A percentile compares a stretch with the other conserved stretches of the same genome.
These are phyloP conservation scores for Magnusiomyces ingens DNA, from an alignment of 1,139 yeast species.

Conservation along the genomic window DNA sequence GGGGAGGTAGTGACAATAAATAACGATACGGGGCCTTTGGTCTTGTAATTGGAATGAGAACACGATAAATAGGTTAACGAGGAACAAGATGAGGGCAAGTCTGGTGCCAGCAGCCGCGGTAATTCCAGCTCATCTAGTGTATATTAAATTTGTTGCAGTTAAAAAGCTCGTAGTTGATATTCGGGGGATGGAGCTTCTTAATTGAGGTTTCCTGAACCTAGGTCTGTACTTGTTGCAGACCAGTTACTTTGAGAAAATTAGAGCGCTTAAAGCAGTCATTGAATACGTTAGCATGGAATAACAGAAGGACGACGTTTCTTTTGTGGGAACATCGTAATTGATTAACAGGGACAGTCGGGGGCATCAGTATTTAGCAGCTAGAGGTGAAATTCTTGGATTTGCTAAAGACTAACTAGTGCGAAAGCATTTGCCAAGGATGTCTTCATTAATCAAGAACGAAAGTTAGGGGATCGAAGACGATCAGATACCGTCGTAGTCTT, in stretches of 20 bases:
- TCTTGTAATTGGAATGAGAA: slow-evolving; percentile 5
- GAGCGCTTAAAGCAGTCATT: slow-evolving; percentile 38
- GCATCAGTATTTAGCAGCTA: slow-evolving; percentile 38
- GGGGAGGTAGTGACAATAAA: slow-evolving; percentile 10
- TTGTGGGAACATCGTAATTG: slow-evolving; percentile 38
- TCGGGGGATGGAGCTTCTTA: slow-evolving; percentile 18
- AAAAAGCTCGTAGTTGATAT: slow-evolving; percentile 7
- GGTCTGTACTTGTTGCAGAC: slow-evolving; percentile 2
- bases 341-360: slow-evolving; percentile 39
- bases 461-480: slow-evolving; percentile 38
- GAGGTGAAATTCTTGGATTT: slow-evolving; percentile 38
- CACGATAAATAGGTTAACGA: slow-evolving; percentile 7
- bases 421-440: slow-evolving; percentile 39
- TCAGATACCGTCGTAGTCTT: slow-evolving; percentile 39
- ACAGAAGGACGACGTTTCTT: slow-evolving; percentile 36
- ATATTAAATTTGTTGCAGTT: slow-evolving; percentile 6
- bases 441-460: slow-evolving; percentile 37
- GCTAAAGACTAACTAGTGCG: slow-evolving; percentile 36
- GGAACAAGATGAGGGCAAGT: slow-evolving; percentile 1
- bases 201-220: slow-evolving; percentile 34
- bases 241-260: slow-evolving; percentile 34
- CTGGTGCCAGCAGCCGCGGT: slow-evolving; percentile 9
- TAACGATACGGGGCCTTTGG: slow-evolving; percentile 9
- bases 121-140: slow-evolving; percentile 5
- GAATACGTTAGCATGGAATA: slow-evolving; percentile 38